Evolutionary conservation across 2,329 filamentous ascomycete genomes (phyloP), one percentile per base, ranked within the genome.

Genomic region (Aspergillus pseudoviridinutans): DNA sequence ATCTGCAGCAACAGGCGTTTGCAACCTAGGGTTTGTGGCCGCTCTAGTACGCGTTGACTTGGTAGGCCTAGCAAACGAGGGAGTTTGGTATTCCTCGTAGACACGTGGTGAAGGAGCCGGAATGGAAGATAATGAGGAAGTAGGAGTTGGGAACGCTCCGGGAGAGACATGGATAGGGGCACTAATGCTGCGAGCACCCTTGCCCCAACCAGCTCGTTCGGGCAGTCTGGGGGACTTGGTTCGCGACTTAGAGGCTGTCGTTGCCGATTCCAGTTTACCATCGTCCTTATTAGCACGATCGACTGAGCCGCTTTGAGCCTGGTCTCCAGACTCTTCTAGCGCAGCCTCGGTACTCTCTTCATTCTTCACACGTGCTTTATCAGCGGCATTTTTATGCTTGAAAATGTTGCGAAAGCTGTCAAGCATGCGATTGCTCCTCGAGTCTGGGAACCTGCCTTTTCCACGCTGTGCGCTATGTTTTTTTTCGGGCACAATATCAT

Each of bases 331-430:
- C 6, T 22, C 49, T 47, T 24, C 44, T 25, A 24, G 10, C 3
- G 51, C 28, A 7, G 10, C 41, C 2, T 57, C 38, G n/a, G 9
- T 24, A 6, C 20, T 17, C 10, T 60, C 51, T 10, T 54, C 46
- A 17, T 55, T 61, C 29, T 47, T 56, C 14, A 10, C 17, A 7
- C 51, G 57, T 20, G 25, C 51, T 22, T 62, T 63, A 3, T 62
- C 59, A 9, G 47, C 17, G 17, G 46, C 24, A 8, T 35, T 35
- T 24, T 58, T 60, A 38, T 53, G 38, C 42, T 61, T 65, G 54
- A 66, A 63, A 1, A 67, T 66, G 51, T 56, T 64, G 3, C 63
- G 64, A 50, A 67, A 58, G 25, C 61, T 59, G 25, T 53, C 64
- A 14, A 62, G 35, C 32, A 60, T 58, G 14, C 61, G 55, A 20